Evolutionary conservation across 2,329 filamentous ascomycete species (phyloP), one percentile per base, ranked within the genome.

Genomic region (Arthrobotrys iridis): DNA sequence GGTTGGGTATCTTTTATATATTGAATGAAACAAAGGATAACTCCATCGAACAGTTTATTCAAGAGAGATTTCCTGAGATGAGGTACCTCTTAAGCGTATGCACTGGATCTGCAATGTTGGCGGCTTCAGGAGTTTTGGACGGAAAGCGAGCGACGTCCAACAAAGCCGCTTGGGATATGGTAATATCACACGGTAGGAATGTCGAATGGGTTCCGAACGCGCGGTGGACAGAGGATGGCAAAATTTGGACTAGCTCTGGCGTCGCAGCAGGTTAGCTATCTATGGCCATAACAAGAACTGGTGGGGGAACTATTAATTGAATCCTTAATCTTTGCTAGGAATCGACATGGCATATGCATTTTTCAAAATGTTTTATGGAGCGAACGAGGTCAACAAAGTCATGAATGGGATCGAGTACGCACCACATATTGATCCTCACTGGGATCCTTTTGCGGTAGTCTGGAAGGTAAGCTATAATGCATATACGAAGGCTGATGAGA

Each of bases 211-310:
- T 89, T 28, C 81, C 83, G 0, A 83, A 84, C 33, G 89, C 89
- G 18, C 84, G 89, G 35, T 91, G 88, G 87, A 86, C 90, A 0
- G 82, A 84, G 0, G 88, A 91, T 80, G 88, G 87, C 2, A 88
- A 90, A 67, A 82, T 90, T 6, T 91, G 89, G 88, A 87, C 86
- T 3, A 87, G 86, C 1, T 88, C 87, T 0, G 89, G 89, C 0
- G 85, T 90, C 4, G 85, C 84, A 63, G 88, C 88, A 1, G 88
- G 88, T 0, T 89, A 8, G 20, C n/a, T n/a, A 55, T 40, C 33
- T 55, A 24, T 20, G 8, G 3, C 43, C 5, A 10, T 48, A 37
- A 37, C 33, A 37, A 37, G 13, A 37, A 37, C 33, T 37, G 33
- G n/a, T n/a, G n/a, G n/a, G n/a, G n/a, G n/a, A n/a, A n/a, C n/a